Evolutionary conservation across 176 grass and related monocot genomes (phyloP).

Genomic region (Carex myosuroides): DNA sequence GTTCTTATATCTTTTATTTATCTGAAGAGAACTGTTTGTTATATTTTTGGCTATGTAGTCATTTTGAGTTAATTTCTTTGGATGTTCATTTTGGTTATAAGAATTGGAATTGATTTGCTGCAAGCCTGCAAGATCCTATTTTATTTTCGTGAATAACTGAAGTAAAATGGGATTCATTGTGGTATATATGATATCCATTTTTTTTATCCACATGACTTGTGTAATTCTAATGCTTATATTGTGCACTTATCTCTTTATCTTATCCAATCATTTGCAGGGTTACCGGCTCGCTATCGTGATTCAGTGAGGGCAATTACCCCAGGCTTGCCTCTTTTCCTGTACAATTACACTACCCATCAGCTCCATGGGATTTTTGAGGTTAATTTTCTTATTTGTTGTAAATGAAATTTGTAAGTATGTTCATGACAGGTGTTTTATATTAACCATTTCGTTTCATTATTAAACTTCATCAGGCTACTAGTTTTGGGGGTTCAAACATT

Average conservation of each 20-base stretch:
- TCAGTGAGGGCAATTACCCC: constrained; percentile 95
- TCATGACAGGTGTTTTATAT: background rate
- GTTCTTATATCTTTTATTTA: background rate
- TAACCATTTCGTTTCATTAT: background rate
- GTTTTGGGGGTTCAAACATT: constrained; percentile 96
- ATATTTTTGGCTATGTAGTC: background rate
- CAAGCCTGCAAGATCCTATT: background rate
- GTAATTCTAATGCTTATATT: background rate
- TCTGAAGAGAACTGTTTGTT: background rate
- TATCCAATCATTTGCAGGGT: constrained; percentile 43
- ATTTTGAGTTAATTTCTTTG: background rate
- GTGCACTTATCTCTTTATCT: background rate
- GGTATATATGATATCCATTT: background rate
- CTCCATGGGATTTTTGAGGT: constrained; percentile 99
- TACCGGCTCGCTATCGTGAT: constrained; percentile 96
- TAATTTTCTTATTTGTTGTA: background rate
- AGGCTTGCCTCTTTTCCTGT: constrained; percentile 94
- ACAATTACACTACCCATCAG: constrained; percentile 95
- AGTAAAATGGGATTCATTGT: background rate
- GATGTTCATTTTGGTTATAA: background rate
- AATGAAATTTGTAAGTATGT: background rate
- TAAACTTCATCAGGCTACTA: constrained; percentile 50
- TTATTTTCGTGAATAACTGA: background rate
- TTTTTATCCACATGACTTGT: background rate
- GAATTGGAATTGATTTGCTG: background rate